These are phyloP conservation scores for Wickerhamiella occidentalis DNA, from an alignment of 805 yeast genomes.

Conservation along the genomic window DNA sequence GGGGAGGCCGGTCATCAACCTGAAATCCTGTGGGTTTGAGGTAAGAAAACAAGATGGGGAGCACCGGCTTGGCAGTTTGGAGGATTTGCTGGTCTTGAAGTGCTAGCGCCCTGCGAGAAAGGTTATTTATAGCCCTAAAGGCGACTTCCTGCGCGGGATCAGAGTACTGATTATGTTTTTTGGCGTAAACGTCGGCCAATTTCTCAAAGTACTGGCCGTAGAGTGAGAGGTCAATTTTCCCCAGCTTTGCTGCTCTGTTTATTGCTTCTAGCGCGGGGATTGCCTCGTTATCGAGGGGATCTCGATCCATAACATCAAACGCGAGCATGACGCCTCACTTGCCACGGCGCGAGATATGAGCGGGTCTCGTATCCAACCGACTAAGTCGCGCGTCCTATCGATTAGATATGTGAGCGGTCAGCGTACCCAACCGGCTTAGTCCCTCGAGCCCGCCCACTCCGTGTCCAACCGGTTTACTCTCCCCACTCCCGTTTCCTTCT, in stretches of 20 bases:
- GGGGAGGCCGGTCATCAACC: background rate
- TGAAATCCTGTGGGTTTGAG: constrained; percentile 1
- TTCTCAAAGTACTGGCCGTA: constrained; percentile 22
- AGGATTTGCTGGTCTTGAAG: constrained; percentile 28
- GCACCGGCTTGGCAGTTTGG: constrained; percentile 25
- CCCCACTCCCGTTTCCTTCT: background rate
- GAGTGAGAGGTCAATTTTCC: constrained; percentile 13
- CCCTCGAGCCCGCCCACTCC: too few species aligned
- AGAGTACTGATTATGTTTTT: background rate
- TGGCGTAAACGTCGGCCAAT: constrained; percentile 17
- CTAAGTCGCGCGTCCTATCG: too few species aligned
- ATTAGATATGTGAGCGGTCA: too few species aligned
- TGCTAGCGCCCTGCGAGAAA: constrained; percentile 34
- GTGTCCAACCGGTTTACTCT: too few species aligned
- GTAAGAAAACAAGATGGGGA: constrained; percentile 27
- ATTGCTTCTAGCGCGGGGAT: constrained; percentile 15
- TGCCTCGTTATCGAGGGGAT: background rate
- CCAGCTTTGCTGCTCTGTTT: constrained; percentile 20
- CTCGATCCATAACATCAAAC: background rate
- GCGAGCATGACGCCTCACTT: constrained; percentile 1
- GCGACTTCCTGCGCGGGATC: constrained; percentile 22
- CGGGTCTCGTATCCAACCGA: background rate
- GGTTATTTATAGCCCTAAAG: constrained; percentile 36
- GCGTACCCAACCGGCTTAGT: too few species aligned
- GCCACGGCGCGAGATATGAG: background rate